Conservation (phyloP, 805 yeast genomes). For the Saccharomycopsis amapae region DNA sequence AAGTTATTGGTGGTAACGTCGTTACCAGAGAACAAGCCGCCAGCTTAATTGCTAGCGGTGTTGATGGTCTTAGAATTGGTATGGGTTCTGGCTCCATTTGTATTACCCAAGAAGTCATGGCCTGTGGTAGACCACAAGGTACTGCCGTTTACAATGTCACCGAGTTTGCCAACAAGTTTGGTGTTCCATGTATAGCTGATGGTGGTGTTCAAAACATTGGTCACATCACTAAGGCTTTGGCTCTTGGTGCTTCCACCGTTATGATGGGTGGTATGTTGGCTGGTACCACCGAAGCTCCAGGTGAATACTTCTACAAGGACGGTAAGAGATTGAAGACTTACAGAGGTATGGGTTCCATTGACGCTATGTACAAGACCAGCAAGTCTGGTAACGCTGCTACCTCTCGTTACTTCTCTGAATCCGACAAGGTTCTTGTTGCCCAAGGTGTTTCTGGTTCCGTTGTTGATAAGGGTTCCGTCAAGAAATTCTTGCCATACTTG, state of each 20-base stretch:
- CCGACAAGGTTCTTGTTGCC: slow-evolving; percentile 92
- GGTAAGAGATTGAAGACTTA: slow-evolving; percentile 95
- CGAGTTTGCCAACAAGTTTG: slow-evolving; percentile 89
- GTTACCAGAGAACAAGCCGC: slow-evolving; percentile 99
- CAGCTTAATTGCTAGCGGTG: slow-evolving; percentile 87
- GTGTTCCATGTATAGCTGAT: slow-evolving; percentile 98
- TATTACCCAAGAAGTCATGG: slow-evolving; percentile 99
- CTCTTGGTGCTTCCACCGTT: slow-evolving; percentile 93
- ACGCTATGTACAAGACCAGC: slow-evolving; percentile 92
- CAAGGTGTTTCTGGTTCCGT: slow-evolving; percentile 99
- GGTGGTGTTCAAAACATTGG: slow-evolving; percentile 99
- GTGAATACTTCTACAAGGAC: slow-evolving; percentile 95
- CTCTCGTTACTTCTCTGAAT: slow-evolving; percentile 94
- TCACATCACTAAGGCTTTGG: slow-evolving; percentile 93
- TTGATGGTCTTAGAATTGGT: slow-evolving; percentile 97
- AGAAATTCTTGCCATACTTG: slow-evolving; percentile 90
- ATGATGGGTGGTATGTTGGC: slow-evolving; percentile 99
- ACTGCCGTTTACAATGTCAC: slow-evolving; percentile 94
- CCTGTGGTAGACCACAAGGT: slow-evolving; percentile 99
- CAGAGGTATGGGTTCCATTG: slow-evolving; percentile 99
- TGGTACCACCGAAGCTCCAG: slow-evolving; percentile 98
- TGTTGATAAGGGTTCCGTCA: slow-evolving; percentile 91
- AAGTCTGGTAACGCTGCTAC: slow-evolving; percentile 93
- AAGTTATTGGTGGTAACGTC: slow-evolving; percentile 96
- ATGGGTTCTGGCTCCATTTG: slow-evolving; percentile 99